These are phyloP conservation scores for Juncus effusus DNA, from an alignment of 176 grass and related monocot genomes.

Conservation along the genomic window DNA sequence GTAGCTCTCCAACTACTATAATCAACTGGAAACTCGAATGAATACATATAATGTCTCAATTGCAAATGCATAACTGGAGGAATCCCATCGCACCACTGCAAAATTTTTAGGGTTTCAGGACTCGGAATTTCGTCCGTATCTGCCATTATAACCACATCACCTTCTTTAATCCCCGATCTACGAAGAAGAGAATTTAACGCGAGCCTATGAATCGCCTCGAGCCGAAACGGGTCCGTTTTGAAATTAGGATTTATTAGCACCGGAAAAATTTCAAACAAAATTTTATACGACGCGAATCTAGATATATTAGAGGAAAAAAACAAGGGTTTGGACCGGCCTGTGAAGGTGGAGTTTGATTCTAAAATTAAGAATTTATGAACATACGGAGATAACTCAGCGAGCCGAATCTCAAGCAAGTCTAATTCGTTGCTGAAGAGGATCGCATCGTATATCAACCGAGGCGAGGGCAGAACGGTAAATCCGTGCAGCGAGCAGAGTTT, in stretches of 20 bases:
- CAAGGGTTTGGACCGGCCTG: slow-evolving; percentile 59
- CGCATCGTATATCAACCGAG: slow-evolving; percentile 74
- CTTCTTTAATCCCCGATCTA: slow-evolving; percentile 60
- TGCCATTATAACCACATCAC: slow-evolving; percentile 89
- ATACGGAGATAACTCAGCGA: slow-evolving; percentile 61
- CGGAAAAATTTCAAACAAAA: slow-evolving; percentile 60
- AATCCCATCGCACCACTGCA: slow-evolving; percentile 91
- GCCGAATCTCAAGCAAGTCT: slow-evolving; percentile 81
- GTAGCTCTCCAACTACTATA: slow-evolving; percentile 74
- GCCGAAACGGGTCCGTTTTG: slow-evolving; percentile 42
- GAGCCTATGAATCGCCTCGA: slow-evolving; percentile 63
- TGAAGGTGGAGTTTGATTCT: slow-evolving; percentile 88
- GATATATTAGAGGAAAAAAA: slow-evolving; percentile 47
- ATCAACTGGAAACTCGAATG: slow-evolving; percentile 90
- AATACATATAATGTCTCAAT: slow-evolving; percentile 86
- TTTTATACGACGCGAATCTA: slow-evolving; percentile 66
- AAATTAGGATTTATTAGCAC: slow-evolving; percentile 24
- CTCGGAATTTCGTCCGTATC: slow-evolving; percentile 93
- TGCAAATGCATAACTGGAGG: slow-evolving; percentile 90
- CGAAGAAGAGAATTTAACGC: slow-evolving; percentile 57
- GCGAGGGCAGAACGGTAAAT: slow-evolving; percentile 51
- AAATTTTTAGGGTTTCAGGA: slow-evolving; percentile 61
- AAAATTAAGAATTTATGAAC: slow-evolving; percentile 79
- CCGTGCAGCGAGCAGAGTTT: slow-evolving; percentile 74
- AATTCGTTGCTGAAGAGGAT: slow-evolving; percentile 90